A percentile compares a stretch with the other conserved stretches of the same genome.
Evolutionary conservation across 2,329 filamentous ascomycete genomes (phyloP).

Genomic region (Clonostachys rosea): DNA sequence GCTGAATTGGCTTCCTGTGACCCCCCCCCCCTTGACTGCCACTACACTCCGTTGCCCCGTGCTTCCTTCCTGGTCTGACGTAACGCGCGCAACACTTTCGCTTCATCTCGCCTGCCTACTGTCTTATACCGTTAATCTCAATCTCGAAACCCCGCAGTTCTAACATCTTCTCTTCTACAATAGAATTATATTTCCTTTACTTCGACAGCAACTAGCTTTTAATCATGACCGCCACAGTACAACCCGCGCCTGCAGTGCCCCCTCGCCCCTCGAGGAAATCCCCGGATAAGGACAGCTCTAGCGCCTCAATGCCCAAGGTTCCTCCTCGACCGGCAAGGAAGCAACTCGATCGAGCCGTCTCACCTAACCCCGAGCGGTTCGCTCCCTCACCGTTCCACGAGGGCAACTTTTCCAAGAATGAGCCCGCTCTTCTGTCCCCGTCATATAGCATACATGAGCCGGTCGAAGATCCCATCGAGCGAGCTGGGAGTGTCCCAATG

Average conservation of each 20-base stretch:
- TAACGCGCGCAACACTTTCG: neutral
- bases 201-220: neutral
- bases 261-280: slow-evolving; percentile 49
- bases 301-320: slow-evolving; percentile 55
- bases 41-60: no score
- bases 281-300: slow-evolving; percentile 32
- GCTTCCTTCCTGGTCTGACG: no score
- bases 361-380: slow-evolving; percentile 73
- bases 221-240: slow-evolving; percentile 34
- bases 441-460: slow-evolving; percentile 22
- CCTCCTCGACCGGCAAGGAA: slow-evolving; percentile 73
- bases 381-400: slow-evolving; percentile 85
- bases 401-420: slow-evolving; percentile 44
- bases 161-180: slow-evolving; percentile 4
- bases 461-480: slow-evolving; percentile 41
- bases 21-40: no score
- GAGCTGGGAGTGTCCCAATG: slow-evolving; percentile 73
- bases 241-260: slow-evolving; percentile 47
- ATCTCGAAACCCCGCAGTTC: neutral
- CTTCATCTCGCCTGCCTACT: neutral
- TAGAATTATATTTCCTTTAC: slow-evolving; percentile 1
- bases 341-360: slow-evolving; percentile 70
- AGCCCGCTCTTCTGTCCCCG: slow-evolving; percentile 21
- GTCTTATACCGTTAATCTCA: no score
- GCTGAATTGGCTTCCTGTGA: no score